Evolutionary conservation across 192 early-diverging fungal species (phyloP), one percentile per base, ranked within the genome.

Genomic region (Rhizoclosmatium sp.): DNA sequence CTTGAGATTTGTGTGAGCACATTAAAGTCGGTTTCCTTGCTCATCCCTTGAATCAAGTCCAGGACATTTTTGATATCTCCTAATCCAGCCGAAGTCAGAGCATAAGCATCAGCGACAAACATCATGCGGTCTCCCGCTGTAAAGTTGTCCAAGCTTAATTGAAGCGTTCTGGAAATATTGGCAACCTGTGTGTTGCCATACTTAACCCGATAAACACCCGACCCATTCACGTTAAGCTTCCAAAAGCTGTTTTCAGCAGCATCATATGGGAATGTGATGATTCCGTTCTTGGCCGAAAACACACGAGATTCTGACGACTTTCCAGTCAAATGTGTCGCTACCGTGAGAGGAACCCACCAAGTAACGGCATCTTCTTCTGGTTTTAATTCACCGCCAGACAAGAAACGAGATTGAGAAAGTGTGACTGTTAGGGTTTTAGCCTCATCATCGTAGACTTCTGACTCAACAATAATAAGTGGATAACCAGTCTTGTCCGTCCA

Each of bases 401-500:
- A 82, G 81, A 92, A 99, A 31, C 96, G 92, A 60, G 87, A 90
- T 82, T 99, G 97, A 47, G 83, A 85, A 58, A 99, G 80, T 42
- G 87, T 70, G 23, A 96, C 41, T 10, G 85, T 88, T 9, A 90
- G 16, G 58, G 86, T 71, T 2, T 77, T 75, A 59, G 80, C 79
- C 5, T 56, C 82, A 10, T 48, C 82, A 47, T 90, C 86, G 16
- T 66, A 91, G 60, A 76, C 46, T 47, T 91, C 87, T 61, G 87
- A 81, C 3, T 85, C 81, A 44, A 98, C 91, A 68, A 87, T 90
- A 41, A 98, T 80, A 7, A 97, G 88, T 21, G 95, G 95, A 81
- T 93, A 96, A 9, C 97, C 97, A 45, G 93, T 87, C 75, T 93
- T 89, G 66, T 86, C 87, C 54, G 94, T 97, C 97, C 97, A 99